Evolutionary conservation across 768 basidiomycete species (phyloP), one percentile per base, ranked within the genome.

Genomic region (Collybia nuda): DNA sequence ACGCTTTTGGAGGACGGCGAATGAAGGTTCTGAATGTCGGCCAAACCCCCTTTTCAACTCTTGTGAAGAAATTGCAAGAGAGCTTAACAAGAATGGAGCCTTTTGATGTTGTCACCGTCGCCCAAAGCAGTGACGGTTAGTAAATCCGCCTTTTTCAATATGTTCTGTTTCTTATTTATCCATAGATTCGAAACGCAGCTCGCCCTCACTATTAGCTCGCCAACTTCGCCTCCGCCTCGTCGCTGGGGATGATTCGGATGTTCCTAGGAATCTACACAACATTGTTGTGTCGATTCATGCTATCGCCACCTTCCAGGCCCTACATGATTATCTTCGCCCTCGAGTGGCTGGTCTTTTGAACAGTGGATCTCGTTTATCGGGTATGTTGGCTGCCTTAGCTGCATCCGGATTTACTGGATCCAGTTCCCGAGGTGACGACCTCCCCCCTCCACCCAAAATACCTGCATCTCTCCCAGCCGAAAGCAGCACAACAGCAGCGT

Each of bases 231-330:
- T 98, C 11, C 86, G 92, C 18, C 73, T 99, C 14, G 79, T 91
- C n/a, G 93, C 94, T 1, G 86, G 86, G 8, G 93, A 97, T 46
- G 91, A 90, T 28, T 83, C 89, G 0, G 93, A 94, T 56, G 81
- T 96, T 18, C 96, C 97, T 15, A 84, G 87, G 48, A 87, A 81
- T 62, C 72, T 91, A 28, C 88, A 88, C 61, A 94, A 92, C 57
- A 90, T 98, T 62, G 91, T 93, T 35, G 91, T 98, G 18, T 98
- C 95, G 6, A 98, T 98, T 53, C 96, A 98, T 63, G 96, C 95
- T 5, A 97, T 98, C 54, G 96, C 97, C 1, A 98, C 94, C 1
- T 93, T 98, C 80, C 93, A 97, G 65, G 94, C 96, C 1, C 78
- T 98, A 24, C 92, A 97, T 61, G 95, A 97, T 66, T 99, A 98